These are phyloP conservation scores for Monilinia aucupariae DNA, from an alignment of 2,329 filamentous ascomycete genomes.

Conservation along the genomic window DNA sequence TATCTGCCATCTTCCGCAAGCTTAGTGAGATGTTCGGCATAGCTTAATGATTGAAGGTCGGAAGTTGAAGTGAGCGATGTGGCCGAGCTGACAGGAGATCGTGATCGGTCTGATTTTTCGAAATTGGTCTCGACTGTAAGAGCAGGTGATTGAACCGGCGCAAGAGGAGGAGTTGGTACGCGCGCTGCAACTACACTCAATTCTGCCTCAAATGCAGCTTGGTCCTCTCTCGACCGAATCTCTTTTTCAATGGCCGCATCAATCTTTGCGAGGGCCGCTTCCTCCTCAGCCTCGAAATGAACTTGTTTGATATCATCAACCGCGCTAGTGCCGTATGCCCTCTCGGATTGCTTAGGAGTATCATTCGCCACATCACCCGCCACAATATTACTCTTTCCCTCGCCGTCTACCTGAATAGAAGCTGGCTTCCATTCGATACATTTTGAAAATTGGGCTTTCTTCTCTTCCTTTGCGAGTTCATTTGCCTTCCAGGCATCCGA, in stretches of 20 bases:
- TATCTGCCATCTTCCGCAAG: slow-evolving; percentile 69
- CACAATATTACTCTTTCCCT: slow-evolving; percentile 23
- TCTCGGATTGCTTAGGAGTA: slow-evolving; percentile 25
- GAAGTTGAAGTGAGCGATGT: slow-evolving; percentile 47
- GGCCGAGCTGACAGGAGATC: slow-evolving; percentile 47
- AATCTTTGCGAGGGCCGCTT: slow-evolving; percentile 69
- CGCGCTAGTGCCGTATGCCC: slow-evolving; percentile 31
- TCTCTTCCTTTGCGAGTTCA: slow-evolving; percentile 74
- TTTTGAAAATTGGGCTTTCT: slow-evolving; percentile 83
- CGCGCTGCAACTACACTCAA: slow-evolving; percentile 33
- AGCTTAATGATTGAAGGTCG: slow-evolving; percentile 61
- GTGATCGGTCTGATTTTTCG: slow-evolving; percentile 38
- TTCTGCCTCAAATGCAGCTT: slow-evolving; percentile 37
- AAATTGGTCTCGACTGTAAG: slow-evolving; percentile 35
- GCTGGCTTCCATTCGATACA: slow-evolving; percentile 82
- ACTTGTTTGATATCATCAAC: slow-evolving; percentile 33
- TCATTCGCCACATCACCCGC: slow-evolving; percentile 14
- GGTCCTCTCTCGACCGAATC: slow-evolving; percentile 47
- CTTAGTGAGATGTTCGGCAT: slow-evolving; percentile 72
- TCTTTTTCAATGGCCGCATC: slow-evolving; percentile 80
- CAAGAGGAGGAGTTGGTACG: slow-evolving; percentile 30
- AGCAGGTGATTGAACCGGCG: slow-evolving; percentile 27
- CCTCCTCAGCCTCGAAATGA: slow-evolving; percentile 41
- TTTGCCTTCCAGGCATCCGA: slow-evolving; percentile 84
- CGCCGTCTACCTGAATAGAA: slow-evolving; percentile 27